These are phyloP conservation scores for Podaxis pistillaris DNA, from an alignment of 768 basidiomycete genomes.

Conservation along the genomic window DNA sequence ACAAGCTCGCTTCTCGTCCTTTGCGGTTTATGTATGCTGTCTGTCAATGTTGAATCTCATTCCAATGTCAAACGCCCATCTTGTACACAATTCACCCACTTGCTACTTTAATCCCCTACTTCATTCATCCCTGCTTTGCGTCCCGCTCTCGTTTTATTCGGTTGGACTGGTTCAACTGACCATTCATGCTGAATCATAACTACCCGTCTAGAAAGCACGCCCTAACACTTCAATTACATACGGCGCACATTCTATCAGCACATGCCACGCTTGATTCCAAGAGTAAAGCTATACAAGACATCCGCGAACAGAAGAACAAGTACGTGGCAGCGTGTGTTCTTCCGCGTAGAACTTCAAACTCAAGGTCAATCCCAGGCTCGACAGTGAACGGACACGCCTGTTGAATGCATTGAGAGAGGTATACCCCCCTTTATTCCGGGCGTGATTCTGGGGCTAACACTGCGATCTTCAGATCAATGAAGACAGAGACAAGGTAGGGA, in stretches of 20 bases:
- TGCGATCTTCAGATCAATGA: conserved; percentile 60
- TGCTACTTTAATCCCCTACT: not conserved
- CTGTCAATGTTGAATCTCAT: not conserved
- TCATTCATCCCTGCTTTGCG: not conserved
- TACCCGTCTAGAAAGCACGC: conserved; percentile 66
- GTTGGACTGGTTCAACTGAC: not conserved
- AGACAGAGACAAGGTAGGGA: conserved; percentile 67
- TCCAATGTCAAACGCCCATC: not conserved
- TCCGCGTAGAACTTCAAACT: not conserved
- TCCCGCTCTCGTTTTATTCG: conserved; percentile 1
- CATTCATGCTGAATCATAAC: conserved; percentile 7
- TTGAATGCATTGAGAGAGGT: conserved; percentile 71
- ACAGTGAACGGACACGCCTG: conserved; percentile 71
- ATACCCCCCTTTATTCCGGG: conserved; percentile 19
- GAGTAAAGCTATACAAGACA: conserved; percentile 73
- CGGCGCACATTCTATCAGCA: conserved; percentile 83
- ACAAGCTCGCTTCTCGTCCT: not conserved
- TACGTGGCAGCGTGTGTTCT: conserved; percentile 28
- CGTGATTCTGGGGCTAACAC: not conserved
- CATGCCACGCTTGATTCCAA: conserved; percentile 80
- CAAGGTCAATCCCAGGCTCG: conserved; percentile 44
- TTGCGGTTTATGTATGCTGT: not conserved
- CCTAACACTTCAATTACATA: conserved; percentile 79
- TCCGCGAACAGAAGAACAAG: conserved; percentile 85
- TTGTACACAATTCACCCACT: not conserved